Evolutionary conservation across 1,284 basidiomycete species (phyloP).

Genomic region (Phylloboletellus chloephorus): DNA sequence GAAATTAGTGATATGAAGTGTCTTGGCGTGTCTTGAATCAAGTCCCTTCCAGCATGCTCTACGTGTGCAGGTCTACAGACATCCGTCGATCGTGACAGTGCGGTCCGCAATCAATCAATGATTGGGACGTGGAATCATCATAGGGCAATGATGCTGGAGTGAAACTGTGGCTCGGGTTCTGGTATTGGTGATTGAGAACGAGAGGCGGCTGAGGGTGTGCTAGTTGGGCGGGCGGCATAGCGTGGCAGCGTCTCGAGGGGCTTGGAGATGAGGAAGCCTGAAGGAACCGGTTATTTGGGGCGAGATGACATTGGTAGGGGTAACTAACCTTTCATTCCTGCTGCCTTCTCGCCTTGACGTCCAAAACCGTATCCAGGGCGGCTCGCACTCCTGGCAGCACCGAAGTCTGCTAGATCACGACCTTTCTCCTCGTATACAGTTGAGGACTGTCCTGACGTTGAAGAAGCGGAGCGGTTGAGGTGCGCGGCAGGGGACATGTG

Average conservation of each 20-base stretch:
- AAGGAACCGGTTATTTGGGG: slow-evolving; percentile 5
- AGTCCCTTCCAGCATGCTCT: slow-evolving; percentile 15
- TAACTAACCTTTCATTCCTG: slow-evolving; percentile 50
- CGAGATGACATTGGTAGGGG: slow-evolving; percentile 2
- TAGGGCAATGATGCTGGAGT: slow-evolving; percentile 28
- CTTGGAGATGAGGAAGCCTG: slow-evolving; percentile 48
- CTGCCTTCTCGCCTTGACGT: slow-evolving; percentile 71
- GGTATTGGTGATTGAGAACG: slow-evolving; percentile 22
- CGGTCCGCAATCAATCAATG: slow-evolving; percentile 21
- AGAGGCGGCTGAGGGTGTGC: slow-evolving; percentile 17
- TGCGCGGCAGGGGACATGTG: slow-evolving; percentile 28
- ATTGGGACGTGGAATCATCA: slow-evolving; percentile 21
- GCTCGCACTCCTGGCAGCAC: slow-evolving; percentile 22
- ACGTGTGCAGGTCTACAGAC: slow-evolving; percentile 10
- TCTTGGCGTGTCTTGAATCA: slow-evolving; percentile 11
- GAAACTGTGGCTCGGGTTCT: slow-evolving; percentile 22
- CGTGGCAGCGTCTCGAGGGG: slow-evolving; percentile 53
- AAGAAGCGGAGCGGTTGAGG: slow-evolving; percentile 28
- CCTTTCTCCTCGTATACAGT: slow-evolving; percentile 34
- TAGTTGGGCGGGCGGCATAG: slow-evolving; percentile 39
- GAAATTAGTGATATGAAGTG: slow-evolving; percentile 6
- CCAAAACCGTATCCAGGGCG: slow-evolving; percentile 60
- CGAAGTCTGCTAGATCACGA: slow-evolving; percentile 28
- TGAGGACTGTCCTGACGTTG: slow-evolving; percentile 33
- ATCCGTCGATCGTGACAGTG: slow-evolving; percentile 19